Evolutionary conservation across 2,329 filamentous ascomycete species (phyloP).

Genomic region (Emmonsia crescens): DNA sequence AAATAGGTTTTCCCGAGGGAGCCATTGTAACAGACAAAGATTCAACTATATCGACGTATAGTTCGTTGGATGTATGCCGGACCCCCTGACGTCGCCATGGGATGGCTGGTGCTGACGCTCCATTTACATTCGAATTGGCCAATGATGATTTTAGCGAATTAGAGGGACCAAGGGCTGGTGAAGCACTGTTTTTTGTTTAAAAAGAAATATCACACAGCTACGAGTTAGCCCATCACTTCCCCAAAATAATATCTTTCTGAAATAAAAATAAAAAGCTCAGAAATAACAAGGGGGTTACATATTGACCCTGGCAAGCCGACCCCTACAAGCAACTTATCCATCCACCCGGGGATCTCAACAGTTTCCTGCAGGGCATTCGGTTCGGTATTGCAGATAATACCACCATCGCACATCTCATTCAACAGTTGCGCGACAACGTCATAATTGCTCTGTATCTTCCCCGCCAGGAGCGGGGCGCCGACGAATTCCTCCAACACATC

Average conservation of each 20-base stretch:
- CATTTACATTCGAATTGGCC: constrained; percentile 21
- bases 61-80: constrained; percentile 88
- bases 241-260: neutral
- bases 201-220: neutral
- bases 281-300: neutral
- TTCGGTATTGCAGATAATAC: constrained; percentile 80
- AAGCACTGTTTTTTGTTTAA: constrained; percentile 22
- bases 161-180: constrained; percentile 30
- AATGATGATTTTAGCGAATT: constrained; percentile 33
- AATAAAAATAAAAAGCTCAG: neutral
- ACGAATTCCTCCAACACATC: constrained; percentile 93
- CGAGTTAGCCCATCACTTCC: neutral
- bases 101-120: constrained; percentile 43
- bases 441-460: constrained; percentile 81
- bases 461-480: constrained; percentile 71
- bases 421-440: constrained; percentile 89
- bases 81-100: constrained; percentile 91
- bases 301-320: constrained; percentile 67
- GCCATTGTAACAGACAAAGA: constrained; percentile 78
- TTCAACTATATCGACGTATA: constrained; percentile 94
- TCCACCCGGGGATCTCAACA: constrained; percentile 81
- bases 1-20: constrained; percentile 76
- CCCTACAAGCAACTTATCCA: constrained; percentile 79
- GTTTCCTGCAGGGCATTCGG: constrained; percentile 84
- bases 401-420: constrained; percentile 92